Evolutionary conservation across 2,329 filamentous ascomycete genomes (phyloP), one percentile per base, ranked within the genome.

Genomic region (Gremmenia infestans): DNA sequence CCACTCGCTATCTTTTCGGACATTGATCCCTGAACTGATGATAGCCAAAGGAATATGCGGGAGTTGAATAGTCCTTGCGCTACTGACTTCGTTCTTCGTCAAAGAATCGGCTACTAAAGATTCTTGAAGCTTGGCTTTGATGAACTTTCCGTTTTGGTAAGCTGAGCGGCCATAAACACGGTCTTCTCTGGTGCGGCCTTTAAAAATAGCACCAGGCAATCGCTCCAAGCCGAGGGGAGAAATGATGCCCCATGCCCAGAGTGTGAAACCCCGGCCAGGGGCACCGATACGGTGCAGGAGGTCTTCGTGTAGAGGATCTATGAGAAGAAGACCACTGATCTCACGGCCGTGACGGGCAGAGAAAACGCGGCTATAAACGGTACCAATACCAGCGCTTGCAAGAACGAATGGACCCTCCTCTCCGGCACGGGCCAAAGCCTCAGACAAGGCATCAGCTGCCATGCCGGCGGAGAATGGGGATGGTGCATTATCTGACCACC

Each of bases 391-490:
- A 4, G 91, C 89, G 47, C 89, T 91, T 37, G 91, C 87, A 5
- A 97, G 77, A 28, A 99, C 80, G 88, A 89, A 99, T 0, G 94
- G 93, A 0, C 93, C 92, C 48, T 85, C 79, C 73, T 97, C 94
- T 25, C 87, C 91, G 3, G 88, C 84, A 42, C 83, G 78, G 2
- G 87, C 86, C 5, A 99, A 80, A 2, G 91, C 90, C 74, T 97
- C 92, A 45, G 90, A 92, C 25, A 97, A 77, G 0, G 86, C 90
- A 67, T 96, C 91, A 5, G 89, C 86, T n/a, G 89, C 87, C 82
- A 97, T 96, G 45, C 92, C 91, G 4, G 91, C 93, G 5, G 90
- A 96, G 65, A 96, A 86, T 0, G 94, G 94, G 5, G 92, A 97
- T 2, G 94, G 94, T 0, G 93, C 91, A 54, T 94, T 93, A 72